Base-by-base conservation (phyloP, 2,329 filamentous ascomycete genomes). In the Pseudocercospora musae region DNA sequence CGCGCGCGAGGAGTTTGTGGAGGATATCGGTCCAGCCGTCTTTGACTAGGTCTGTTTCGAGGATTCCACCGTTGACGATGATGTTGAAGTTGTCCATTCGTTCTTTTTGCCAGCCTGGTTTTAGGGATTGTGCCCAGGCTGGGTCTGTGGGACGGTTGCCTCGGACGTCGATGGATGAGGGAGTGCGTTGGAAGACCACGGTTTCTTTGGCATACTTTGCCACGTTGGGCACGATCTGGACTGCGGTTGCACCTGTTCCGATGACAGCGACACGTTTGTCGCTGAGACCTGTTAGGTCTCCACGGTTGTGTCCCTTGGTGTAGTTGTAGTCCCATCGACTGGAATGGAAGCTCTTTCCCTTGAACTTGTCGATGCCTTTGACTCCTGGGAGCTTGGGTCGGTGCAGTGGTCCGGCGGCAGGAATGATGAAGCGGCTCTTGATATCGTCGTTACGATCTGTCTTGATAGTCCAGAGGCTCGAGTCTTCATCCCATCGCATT, bases 91-190 rank as follows among this genome's bases (percentile, higher is more conserved):
- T 86, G 20, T 73, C 64, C 65, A 75, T 73, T 25, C 83, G 78
- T 46, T 77, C 74, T 8, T 70, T 67, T 65, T 84, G 80, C 85
- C 84, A 87, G 5, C 83, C 82, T 2, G 71, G 69, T 13, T 72
- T 64, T 1, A 68, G 65, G 3, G 78, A 70, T 3, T 68, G 64
- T 70, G 65, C 67, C 66, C 69, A 72, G 25, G 62, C 74, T 76
- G 84, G 58, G 21, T 77, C 75, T 0, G 72, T 73, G 25, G 83
- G 78, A 0, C 78, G 82, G 1, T 71, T 62, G 1, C 71, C 66
- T 21, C 66, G 65, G 1, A 64, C 57, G 37, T 79, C 73, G 44
- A 70, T 66, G 1, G 74, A 74, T 0, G 76, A 73, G 11, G 74
- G 74, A 2, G 78, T 81, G 0, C 79, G 76, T 62, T 81, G 79